Conservation (phyloP, 2,329 filamentous ascomycete species). For the Aspergillus texensis region DNA sequence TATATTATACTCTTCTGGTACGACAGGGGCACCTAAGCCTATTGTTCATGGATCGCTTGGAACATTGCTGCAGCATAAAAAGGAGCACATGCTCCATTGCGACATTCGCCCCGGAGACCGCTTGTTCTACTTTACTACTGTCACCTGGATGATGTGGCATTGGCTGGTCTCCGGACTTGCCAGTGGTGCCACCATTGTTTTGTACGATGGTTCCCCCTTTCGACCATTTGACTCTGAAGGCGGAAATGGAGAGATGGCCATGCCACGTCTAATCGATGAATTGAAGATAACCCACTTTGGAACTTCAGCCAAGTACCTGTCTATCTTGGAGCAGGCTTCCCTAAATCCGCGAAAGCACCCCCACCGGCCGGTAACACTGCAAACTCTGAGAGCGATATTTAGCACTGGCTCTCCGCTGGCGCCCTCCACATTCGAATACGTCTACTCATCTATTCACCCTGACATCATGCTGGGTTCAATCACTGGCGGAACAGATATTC, state of each 20-base stretch:
- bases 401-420: constrained; percentile 91
- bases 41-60: constrained; percentile 92
- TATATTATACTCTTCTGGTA: constrained; percentile 90
- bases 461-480: constrained; percentile 88
- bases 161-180: constrained; percentile 89
- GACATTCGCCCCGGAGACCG: constrained; percentile 73
- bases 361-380: constrained; percentile 41
- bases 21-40: constrained; percentile 83
- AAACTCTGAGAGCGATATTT: constrained; percentile 78
- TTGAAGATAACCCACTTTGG: constrained; percentile 89
- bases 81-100: constrained; percentile 87
- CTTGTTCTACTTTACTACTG: constrained; percentile 92
- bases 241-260: constrained; percentile 71
- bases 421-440: constrained; percentile 88
- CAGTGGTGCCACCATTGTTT: constrained; percentile 76
- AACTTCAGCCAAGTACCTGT: constrained; percentile 91
- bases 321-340: constrained; percentile 79
- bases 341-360: constrained; percentile 61
- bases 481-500: constrained; percentile 94
- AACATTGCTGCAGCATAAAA: constrained; percentile 94
- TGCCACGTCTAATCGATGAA: constrained; percentile 79
- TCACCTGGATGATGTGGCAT: constrained; percentile 99
- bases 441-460: constrained; percentile 79
- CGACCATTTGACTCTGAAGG: constrained; percentile 61
- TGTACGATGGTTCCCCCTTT: constrained; percentile 95